phyloP scores from a whole-genome alignment of 2,329 filamentous ascomycete species.

The Mycosphaerella arachidis region DNA sequence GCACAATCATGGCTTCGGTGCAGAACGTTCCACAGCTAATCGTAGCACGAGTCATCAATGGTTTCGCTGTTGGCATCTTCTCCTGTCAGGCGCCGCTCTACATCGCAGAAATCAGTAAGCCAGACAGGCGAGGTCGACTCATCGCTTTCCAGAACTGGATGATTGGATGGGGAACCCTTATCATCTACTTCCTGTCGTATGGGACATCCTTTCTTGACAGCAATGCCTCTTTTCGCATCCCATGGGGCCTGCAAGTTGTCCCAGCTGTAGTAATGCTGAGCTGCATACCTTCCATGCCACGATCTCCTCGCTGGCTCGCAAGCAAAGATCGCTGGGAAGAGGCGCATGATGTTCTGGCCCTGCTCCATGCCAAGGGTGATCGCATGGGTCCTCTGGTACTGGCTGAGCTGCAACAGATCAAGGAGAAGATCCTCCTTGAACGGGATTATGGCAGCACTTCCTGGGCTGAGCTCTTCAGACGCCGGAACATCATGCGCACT shows the following conservation, averaged over 20 bases:
- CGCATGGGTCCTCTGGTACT: constrained; percentile 7
- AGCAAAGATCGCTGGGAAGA: constrained; percentile 13
- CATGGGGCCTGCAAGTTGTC: constrained; percentile 9
- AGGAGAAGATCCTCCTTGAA: constrained; percentile 13
- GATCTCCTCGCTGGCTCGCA: constrained; percentile 11
- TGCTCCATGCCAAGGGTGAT: constrained; percentile 3
- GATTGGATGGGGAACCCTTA: constrained; percentile 11
- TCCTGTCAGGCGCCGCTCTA: constrained; percentile 10
- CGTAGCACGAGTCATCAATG: constrained; percentile 8
- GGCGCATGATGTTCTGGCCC: constrained; percentile 10
- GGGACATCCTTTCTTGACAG: constrained; percentile 9
- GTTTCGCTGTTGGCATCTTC: constrained; percentile 11
- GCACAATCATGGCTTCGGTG: constrained; percentile 6
- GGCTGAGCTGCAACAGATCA: constrained; percentile 10
- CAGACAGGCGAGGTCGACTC: constrained; percentile 8
- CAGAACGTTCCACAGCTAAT: constrained; percentile 10
- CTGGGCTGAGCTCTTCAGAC: constrained; percentile 9
- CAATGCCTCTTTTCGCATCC: constrained; percentile 10
- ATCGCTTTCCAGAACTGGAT: constrained; percentile 15
- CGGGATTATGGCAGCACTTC: constrained; percentile 9
- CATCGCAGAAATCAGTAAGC: constrained; percentile 12
- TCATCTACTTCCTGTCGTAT: constrained; percentile 13
- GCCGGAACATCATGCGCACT: constrained; percentile 9
- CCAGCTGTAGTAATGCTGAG: constrained; percentile 9
- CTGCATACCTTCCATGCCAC: constrained; percentile 10